Percentiles rank a stretch among this genome's conserved stretches.
Evolutionary conservation across 495 filamentous ascomycete genomes (phyloP).

Genomic region (Friedmanniomyces endolithicus): DNA sequence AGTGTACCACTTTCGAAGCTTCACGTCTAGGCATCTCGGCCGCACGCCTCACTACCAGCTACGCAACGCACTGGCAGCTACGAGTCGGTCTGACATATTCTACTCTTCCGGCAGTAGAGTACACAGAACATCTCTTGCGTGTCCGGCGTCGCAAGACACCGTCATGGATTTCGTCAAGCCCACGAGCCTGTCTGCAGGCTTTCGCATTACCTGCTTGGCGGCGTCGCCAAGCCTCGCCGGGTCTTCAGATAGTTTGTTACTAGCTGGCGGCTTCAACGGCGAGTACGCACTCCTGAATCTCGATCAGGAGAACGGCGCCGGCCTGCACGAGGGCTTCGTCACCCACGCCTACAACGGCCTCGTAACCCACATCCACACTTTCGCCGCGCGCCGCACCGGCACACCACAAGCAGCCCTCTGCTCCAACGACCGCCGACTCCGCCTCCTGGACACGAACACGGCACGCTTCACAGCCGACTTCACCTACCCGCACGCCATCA

Average conservation of each 20-base stretch:
- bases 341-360: conserved; percentile 59
- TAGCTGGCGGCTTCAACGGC: conserved; percentile 71
- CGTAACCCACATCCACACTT: conserved; percentile 74
- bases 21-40: conserved; percentile 53
- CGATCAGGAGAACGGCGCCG: conserved; percentile 31
- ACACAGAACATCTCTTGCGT: conserved; percentile 39
- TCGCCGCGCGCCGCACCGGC: conserved; percentile 40
- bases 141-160: conserved; percentile 6
- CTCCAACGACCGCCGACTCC: conserved; percentile 69
- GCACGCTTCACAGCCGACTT: conserved; percentile 55
- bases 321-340: conserved; percentile 49
- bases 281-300: conserved; percentile 61
- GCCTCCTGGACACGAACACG: conserved; percentile 59
- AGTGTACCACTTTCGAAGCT: conserved; percentile 45
- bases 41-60: conserved; percentile 77
- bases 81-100: conserved; percentile 61
- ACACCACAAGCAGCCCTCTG: conserved; percentile 62
- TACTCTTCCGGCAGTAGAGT: conserved; percentile 56
- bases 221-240: conserved; percentile 25
- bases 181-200: conserved; percentile 7
- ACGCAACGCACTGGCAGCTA: conserved; percentile 65
- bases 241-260: conserved; percentile 46
- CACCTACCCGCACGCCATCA: conserved; percentile 53
- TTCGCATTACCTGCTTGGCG: conserved; percentile 59
- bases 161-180: conserved; percentile 53